phyloP scores from a whole-genome alignment of 352 stramenopile species.

The Phytophthora podocarpi region DNA sequence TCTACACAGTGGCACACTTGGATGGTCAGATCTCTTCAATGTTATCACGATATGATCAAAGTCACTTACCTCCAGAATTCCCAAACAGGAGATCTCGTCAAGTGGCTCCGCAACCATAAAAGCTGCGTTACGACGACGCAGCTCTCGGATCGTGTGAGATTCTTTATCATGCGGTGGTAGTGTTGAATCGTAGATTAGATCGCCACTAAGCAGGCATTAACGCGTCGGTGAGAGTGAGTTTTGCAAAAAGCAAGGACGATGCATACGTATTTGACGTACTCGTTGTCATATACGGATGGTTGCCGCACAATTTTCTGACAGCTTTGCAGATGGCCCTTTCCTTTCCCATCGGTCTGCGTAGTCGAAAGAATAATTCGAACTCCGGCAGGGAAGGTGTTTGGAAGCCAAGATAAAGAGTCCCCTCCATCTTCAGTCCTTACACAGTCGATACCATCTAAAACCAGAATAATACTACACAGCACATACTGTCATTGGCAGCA shows the following conservation, averaged over 20 bases:
- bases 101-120: conserved; percentile 78
- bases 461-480: conserved; percentile 66
- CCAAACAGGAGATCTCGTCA: conserved; percentile 65
- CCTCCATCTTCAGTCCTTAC: conserved; percentile 82
- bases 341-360: conserved; percentile 39
- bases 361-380: conserved; percentile 80
- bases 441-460: conserved; percentile 84
- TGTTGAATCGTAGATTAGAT: conserved; percentile 70
- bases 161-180: conserved; percentile 48
- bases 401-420: conserved; percentile 85
- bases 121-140: conserved; percentile 60
- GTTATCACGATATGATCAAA: background rate
- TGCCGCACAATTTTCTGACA: conserved; percentile 54
- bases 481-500: background rate
- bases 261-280: conserved; percentile 37
- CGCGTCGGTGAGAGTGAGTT: background rate
- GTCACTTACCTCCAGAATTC: conserved; percentile 51
- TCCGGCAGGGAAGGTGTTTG: conserved; percentile 66
- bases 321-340: conserved; percentile 37
- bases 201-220: conserved; percentile 38
- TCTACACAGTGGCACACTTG: conserved; percentile 15
- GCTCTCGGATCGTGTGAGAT: conserved; percentile 74
- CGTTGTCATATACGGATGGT: conserved; percentile 61
- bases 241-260: background rate
- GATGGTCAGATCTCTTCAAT: background rate